phyloP scores from a whole-genome alignment of 805 yeast species.

The Candida schatavii region DNA sequence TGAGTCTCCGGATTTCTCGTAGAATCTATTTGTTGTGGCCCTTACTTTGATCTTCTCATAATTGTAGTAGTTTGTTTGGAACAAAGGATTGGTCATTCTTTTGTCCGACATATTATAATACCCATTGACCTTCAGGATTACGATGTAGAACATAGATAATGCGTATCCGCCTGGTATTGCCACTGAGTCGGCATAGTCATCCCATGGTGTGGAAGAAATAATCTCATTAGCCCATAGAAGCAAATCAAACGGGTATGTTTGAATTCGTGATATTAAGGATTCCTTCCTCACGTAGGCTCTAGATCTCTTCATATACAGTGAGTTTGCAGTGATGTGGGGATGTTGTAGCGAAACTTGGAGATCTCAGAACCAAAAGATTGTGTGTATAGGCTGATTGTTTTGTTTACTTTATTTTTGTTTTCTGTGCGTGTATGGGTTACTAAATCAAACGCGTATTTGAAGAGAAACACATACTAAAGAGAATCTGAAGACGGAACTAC shows the following conservation, averaged over 20 bases:
- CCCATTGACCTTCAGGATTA: conserved; percentile 16
- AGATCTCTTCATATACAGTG: neutral
- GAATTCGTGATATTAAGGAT: conserved; percentile 27
- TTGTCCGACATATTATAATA: conserved; percentile 25
- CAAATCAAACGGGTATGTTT: conserved; percentile 36
- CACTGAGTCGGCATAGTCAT: conserved; percentile 26
- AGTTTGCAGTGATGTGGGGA: no score
- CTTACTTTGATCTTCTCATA: conserved; percentile 29
- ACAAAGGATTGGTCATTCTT: conserved; percentile 29
- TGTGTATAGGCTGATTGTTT: no score
- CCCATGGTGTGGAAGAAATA: conserved; percentile 42
- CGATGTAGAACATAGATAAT: conserved; percentile 16
- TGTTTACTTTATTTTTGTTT: no score
- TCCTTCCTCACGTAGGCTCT: conserved; percentile 21
- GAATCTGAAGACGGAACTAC: no score
- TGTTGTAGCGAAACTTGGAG: no score
- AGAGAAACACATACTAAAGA: no score
- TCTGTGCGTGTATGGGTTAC: no score
- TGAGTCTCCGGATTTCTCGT: neutral
- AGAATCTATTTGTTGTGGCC: conserved; percentile 1
- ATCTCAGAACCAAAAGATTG: no score
- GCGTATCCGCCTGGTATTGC: conserved; percentile 29
- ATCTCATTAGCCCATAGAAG: conserved; percentile 34
- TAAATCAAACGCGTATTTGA: no score
- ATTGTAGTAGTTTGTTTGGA: conserved; percentile 31